These are phyloP conservation scores for Ceriops tagal DNA, from an alignment of 345 rosid species.

Conservation along the genomic window DNA sequence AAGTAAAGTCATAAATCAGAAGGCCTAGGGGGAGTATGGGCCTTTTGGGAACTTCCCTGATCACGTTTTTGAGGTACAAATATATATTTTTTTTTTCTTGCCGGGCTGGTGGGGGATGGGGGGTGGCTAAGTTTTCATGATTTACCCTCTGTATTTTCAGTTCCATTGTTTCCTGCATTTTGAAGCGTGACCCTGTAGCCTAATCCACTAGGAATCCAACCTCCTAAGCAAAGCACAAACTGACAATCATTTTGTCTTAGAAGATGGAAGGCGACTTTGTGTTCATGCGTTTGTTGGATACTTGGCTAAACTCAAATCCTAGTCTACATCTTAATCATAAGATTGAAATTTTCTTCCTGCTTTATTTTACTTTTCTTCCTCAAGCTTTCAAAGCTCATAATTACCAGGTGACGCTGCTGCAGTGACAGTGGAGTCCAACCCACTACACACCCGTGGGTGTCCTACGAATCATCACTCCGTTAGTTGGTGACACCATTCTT, in stretches of 20 bases:
- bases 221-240: conserved; percentile 34
- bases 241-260: conserved; percentile 42
- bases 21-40: not conserved
- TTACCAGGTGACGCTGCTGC: conserved; percentile 18
- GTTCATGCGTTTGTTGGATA: conserved; percentile 31
- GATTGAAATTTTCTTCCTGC: conserved; percentile 6
- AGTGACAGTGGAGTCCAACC: conserved; percentile 32
- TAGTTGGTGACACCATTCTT: conserved; percentile 9
- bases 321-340: conserved; percentile 43
- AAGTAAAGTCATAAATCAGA: conserved; percentile 15
- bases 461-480: conserved; percentile 29
- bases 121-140: no score
- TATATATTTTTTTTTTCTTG: no score
- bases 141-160: not conserved
- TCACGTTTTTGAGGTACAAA: conserved; percentile 1
- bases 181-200: conserved; percentile 23
- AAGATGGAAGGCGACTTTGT: conserved; percentile 38
- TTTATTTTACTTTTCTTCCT: conserved; percentile 25
- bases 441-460: conserved; percentile 36
- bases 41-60: conserved; percentile 21
- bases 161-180: conserved; percentile 9
- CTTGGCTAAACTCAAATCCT: conserved; percentile 28
- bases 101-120: no score
- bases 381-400: conserved; percentile 44
- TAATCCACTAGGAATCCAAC: conserved; percentile 26